Evolutionary conservation across 129 eudicot genomes (phyloP).

Genomic region (Helianthus tuberosus): DNA sequence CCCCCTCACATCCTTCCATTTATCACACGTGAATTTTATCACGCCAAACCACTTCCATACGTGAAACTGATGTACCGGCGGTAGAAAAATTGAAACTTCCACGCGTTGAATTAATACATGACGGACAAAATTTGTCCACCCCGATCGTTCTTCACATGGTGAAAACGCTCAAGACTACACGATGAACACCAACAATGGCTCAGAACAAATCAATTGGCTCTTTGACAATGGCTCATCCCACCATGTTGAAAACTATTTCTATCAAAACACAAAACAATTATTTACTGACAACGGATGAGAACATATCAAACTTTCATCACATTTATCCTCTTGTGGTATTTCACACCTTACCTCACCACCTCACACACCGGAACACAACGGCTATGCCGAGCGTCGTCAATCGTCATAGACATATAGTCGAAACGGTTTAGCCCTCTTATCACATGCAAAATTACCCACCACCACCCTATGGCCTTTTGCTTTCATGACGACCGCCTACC

Average conservation of each 20-base stretch:
- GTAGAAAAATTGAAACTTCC: too few relatives aligned
- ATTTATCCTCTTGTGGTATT: not conserved
- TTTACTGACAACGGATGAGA: not conserved
- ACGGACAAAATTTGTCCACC: too few relatives aligned
- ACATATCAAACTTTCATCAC: not conserved
- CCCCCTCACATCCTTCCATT: too few relatives aligned
- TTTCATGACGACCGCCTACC: not conserved
- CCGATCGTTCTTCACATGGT: too few relatives aligned
- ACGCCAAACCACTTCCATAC: too few relatives aligned
- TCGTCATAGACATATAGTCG: not conserved
- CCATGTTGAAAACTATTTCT: not conserved
- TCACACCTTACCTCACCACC: not conserved
- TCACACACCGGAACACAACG: not conserved
- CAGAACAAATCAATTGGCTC: too few relatives aligned
- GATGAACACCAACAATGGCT: too few relatives aligned
- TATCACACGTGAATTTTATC: too few relatives aligned
- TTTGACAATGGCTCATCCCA: too few relatives aligned
- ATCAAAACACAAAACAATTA: not conserved
- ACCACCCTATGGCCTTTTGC: not conserved
- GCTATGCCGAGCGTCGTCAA: not conserved
- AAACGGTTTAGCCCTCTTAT: not conserved
- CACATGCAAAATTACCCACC: not conserved
- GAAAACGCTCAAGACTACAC: too few relatives aligned
- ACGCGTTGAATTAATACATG: too few relatives aligned
- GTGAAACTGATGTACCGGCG: too few relatives aligned